Evolutionary conservation across 2,329 filamentous ascomycete species (phyloP), one percentile per base, ranked within the genome.

Genomic region (Arthroderma sp.): DNA sequence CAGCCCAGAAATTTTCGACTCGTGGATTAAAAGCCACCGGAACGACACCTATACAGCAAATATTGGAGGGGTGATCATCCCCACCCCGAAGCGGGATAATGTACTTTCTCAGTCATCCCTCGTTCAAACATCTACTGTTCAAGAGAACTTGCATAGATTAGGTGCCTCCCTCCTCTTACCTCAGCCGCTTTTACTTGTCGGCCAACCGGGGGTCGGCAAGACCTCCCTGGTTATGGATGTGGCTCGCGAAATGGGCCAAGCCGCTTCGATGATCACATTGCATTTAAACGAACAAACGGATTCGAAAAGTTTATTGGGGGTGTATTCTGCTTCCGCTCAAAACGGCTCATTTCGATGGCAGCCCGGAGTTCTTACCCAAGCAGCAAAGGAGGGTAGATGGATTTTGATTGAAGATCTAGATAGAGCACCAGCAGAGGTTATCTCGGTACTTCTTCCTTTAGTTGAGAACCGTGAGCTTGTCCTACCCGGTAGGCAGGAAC

Each of bases 201-300:
- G 91, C 1, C 69, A 85, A 9, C 77, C 89, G 5, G 89, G 93
- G 15, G 83, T 83, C 30, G 91, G 91, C 42, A 99, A 99, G 68
- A 95, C 91, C 0, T 80, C 85, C 0, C 65, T 94, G 15, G 77
- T 93, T 9, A 83, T 85, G 51, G 82, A 95, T 59, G 75, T 89
- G 48, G 88, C 89, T 27, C 77, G 77, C 55, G 77, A 82, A 53
- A 75, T 96, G 45, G 84, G 83, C 49, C 85, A 85, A 64, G 77
- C 84, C 22, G 75, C 80, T 4, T 78, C 77, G 47, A 87, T 98
- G 79, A 83, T 98, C 43, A 96, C 89, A 3, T 72, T 99, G 29
- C 89, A 98, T 63, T 71, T 99, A 31, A 98, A 98, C 59, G 91
- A 96, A 63, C 93, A 99, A 63, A 96, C 88, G 2, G 91, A 99